Evolutionary conservation across 1,284 basidiomycete species (phyloP).

Genomic region (Microstroma glucosiphilum): DNA sequence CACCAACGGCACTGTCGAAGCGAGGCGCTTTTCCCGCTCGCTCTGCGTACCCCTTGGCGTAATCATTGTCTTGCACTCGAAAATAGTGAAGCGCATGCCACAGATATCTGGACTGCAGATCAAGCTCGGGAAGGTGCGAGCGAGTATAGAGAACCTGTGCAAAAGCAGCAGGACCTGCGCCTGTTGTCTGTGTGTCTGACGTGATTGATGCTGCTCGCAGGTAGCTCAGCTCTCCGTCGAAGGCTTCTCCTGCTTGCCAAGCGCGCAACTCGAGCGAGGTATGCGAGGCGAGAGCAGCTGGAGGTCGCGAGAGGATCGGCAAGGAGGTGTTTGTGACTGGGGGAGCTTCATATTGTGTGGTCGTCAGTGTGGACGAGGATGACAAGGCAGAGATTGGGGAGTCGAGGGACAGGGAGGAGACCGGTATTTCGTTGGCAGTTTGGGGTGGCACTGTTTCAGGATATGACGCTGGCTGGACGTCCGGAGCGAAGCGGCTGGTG

Average conservation of each 20-base stretch:
- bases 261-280: neutral
- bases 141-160: slow-evolving; percentile 28
- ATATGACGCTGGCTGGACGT: too few relatives aligned
- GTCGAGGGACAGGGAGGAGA: too few relatives aligned
- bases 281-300: neutral
- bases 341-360: neutral
- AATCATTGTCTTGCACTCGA: slow-evolving; percentile 1
- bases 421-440: too few relatives aligned
- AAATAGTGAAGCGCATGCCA: slow-evolving; percentile 34
- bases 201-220: neutral
- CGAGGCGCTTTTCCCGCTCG: neutral
- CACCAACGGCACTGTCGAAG: neutral
- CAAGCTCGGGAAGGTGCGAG: slow-evolving; percentile 26
- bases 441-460: too few relatives aligned
- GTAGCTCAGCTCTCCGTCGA: neutral
- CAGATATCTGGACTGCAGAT: slow-evolving; percentile 21
- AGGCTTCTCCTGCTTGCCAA: neutral
- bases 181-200: neutral
- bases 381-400: too few relatives aligned
- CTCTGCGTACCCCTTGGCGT: neutral
- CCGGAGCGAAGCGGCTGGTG: too few relatives aligned
- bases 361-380: neutral
- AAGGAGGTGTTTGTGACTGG: neutral
- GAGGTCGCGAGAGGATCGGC: neutral
- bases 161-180: neutral